phyloP scores from a whole-genome alignment of 2,329 filamentous ascomycete genomes.

The Botrytis squamosa region DNA sequence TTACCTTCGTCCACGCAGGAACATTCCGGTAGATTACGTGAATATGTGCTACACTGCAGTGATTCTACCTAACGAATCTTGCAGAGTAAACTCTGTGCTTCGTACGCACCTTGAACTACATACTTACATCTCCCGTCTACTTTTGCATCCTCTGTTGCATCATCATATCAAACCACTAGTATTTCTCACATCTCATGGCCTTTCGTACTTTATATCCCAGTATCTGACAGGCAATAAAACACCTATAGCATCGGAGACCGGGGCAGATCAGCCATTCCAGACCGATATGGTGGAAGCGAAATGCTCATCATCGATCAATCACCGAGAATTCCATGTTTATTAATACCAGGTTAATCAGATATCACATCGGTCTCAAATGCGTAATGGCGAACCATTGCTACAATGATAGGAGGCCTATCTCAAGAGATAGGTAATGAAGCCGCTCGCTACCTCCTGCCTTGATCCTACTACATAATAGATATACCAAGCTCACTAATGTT shows the following conservation, averaged over 20 bases:
- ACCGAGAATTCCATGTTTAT: background rate
- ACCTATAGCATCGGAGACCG: background rate
- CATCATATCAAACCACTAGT: background rate
- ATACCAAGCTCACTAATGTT: background rate
- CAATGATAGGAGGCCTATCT: background rate
- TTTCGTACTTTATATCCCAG: background rate
- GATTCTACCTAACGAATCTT: background rate
- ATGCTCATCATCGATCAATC: background rate
- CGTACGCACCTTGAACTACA: background rate
- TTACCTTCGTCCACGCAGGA: background rate
- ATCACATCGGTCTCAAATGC: background rate
- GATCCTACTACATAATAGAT: background rate
- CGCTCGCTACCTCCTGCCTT: background rate
- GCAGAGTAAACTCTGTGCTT: background rate
- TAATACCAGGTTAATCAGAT: background rate
- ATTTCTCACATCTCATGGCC: background rate
- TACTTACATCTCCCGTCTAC: background rate
- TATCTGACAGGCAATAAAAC: background rate
- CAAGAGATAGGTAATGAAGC: background rate
- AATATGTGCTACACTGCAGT: background rate
- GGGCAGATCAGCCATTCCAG: background rate
- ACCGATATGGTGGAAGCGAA: conserved; percentile 12
- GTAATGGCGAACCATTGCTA: background rate
- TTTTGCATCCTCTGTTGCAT: background rate
- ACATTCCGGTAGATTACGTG: background rate